Conservation (phyloP, 2,329 filamentous ascomycete genomes). For the Colletotrichum sp. region DNA sequence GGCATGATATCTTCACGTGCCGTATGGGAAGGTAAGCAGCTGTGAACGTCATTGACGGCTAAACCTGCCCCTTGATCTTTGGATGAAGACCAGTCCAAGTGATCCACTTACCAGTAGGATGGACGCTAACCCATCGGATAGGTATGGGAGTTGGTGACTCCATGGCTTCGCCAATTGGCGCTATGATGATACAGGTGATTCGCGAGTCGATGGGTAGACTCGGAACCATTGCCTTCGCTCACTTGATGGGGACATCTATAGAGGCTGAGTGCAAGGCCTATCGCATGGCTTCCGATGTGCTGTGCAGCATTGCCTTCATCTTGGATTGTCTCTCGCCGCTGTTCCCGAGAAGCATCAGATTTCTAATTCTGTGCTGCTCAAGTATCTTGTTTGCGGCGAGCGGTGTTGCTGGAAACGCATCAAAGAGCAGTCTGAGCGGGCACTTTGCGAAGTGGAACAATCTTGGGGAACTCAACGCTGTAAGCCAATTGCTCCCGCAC, state of each 20-base stretch:
- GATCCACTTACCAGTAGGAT: background rate
- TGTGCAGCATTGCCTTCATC: background rate
- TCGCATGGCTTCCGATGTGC: constrained; percentile 5
- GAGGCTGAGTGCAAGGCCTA: constrained; percentile 18
- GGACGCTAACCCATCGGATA: background rate
- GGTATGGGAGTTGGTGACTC: constrained; percentile 15
- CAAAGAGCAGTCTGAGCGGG: constrained; percentile 16
- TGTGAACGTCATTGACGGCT: background rate
- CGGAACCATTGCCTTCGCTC: constrained; percentile 13
- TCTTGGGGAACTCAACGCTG: constrained; percentile 13
- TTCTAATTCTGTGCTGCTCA: background rate
- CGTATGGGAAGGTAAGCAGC: constrained; percentile 12
- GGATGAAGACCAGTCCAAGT: background rate
- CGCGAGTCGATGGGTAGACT: constrained; percentile 17
- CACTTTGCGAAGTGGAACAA: constrained; percentile 20
- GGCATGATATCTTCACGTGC: constrained; percentile 20
- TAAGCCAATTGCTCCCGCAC: rapidly evolving
- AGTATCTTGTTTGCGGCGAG: constrained; percentile 7
- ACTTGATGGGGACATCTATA: constrained; percentile 15
- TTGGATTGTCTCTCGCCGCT: constrained; percentile 11
- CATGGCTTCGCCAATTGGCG: constrained; percentile 8
- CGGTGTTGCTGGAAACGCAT: constrained; percentile 12
- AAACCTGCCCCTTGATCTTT: background rate
- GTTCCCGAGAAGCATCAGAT: background rate
- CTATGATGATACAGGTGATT: constrained; percentile 16